Percentiles rank a stretch among this genome's conserved stretches.
phyloP scores from a whole-genome alignment of 1,284 basidiomycete species.

The Tilletia walkeri region DNA sequence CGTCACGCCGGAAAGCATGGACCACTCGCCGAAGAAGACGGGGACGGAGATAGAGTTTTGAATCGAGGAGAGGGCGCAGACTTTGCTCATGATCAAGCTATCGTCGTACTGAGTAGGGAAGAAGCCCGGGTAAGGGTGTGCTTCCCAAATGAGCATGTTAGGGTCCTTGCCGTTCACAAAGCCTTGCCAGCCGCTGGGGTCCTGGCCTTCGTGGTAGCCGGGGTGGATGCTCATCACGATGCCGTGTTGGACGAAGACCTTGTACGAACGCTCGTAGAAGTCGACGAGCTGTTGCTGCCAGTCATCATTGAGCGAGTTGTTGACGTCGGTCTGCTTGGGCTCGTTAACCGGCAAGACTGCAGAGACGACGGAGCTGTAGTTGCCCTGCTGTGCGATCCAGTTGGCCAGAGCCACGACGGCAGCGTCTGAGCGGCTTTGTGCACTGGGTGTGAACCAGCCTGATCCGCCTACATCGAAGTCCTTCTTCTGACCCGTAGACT shows the following conservation, averaged over 20 bases:
- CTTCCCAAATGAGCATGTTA: constrained; percentile 44
- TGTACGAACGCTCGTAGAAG: constrained; percentile 43
- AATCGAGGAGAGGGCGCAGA: constrained; percentile 38
- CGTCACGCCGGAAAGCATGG: constrained; percentile 35
- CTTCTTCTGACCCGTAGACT: constrained; percentile 50
- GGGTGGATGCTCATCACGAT: constrained; percentile 50
- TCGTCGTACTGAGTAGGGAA: constrained; percentile 14
- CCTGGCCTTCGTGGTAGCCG: constrained; percentile 31
- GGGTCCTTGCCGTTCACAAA: constrained; percentile 45
- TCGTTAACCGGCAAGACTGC: constrained; percentile 50
- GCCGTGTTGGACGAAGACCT: constrained; percentile 27
- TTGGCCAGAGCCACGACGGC: constrained; percentile 36
- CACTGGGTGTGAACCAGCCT: constrained; percentile 39
- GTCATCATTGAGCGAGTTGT: constrained; percentile 19
- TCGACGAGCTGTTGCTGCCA: constrained; percentile 3
- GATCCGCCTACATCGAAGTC: constrained; percentile 21
- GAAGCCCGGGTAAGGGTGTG: constrained; percentile 45
- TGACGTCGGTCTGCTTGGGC: constrained; percentile 31
- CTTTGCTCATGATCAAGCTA: constrained; percentile 28
- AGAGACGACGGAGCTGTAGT: constrained; percentile 46
- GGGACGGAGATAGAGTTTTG: constrained; percentile 34
- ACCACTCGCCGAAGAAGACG: constrained; percentile 46
- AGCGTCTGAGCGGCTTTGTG: constrained; percentile 39
- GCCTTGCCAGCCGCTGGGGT: constrained; percentile 27
- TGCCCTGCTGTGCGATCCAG: constrained; percentile 35